These are phyloP conservation scores for Yarrowia hollandica DNA, from an alignment of 805 yeast genomes.

Conservation along the genomic window DNA sequence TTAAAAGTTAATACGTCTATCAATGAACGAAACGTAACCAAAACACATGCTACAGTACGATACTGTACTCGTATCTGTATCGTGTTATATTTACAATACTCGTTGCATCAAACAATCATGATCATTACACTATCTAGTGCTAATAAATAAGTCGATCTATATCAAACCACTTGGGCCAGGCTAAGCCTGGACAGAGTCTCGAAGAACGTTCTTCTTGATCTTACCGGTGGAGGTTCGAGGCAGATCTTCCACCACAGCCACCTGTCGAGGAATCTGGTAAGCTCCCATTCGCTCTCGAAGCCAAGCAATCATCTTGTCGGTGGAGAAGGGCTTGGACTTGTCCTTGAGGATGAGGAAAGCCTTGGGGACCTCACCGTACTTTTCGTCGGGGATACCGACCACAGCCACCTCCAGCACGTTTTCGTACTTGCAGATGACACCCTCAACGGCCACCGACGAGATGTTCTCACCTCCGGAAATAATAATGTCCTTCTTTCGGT, in stretches of 20 bases:
- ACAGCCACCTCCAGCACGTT: constrained; percentile 41
- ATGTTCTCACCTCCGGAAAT: constrained; percentile 45
- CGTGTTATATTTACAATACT: no score
- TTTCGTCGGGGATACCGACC: constrained; percentile 40
- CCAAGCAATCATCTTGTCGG: constrained; percentile 35
- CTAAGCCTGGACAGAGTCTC: constrained; percentile 34
- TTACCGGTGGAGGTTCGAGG: constrained; percentile 45
- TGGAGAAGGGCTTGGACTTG: constrained; percentile 30
- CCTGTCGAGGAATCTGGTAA: constrained; percentile 41
- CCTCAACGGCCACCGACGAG: constrained; percentile 42
- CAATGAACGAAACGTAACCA: no score
- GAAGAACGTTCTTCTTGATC: constrained; percentile 41
- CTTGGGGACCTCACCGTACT: constrained; percentile 42
- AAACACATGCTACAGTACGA: no score
- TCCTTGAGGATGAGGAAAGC: constrained; percentile 39
- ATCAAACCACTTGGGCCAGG: neutral
- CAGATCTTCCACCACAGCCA: constrained; percentile 36
- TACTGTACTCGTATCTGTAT: no score
- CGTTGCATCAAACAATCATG: no score
- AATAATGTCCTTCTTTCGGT: constrained; percentile 43
- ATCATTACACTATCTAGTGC: neutral
- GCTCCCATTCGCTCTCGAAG: constrained; percentile 39
- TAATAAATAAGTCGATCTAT: constrained; percentile 19
- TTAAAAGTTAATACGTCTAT: no score
- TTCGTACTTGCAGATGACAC: constrained; percentile 37